Percentiles rank a stretch among this genome's conserved stretches.
Conservation (phyloP, 768 basidiomycete species). For the Leccinum imitatum region DNA sequence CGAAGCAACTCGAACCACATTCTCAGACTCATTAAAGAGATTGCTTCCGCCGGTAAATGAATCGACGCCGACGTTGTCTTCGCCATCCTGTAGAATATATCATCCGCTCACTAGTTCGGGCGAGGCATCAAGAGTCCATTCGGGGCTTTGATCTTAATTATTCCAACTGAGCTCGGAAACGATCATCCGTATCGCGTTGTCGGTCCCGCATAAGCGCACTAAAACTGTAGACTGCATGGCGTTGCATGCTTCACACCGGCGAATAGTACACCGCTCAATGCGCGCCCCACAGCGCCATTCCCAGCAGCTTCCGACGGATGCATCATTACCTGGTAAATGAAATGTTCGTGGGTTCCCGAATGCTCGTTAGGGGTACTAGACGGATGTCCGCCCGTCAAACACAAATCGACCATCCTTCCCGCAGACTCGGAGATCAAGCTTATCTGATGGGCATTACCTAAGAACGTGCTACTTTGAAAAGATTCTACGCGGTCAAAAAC, state of each 20-base stretch:
- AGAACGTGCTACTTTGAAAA: background rate
- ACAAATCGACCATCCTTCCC: background rate
- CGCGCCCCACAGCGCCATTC: slow-evolving; percentile 2
- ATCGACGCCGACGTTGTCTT: background rate
- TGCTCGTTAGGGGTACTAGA: slow-evolving; percentile 2
- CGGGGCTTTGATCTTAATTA: background rate
- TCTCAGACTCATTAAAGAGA: slow-evolving; percentile 15
- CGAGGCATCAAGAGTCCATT: background rate
- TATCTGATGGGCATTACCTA: slow-evolving; percentile 1
- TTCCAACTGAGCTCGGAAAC: background rate
- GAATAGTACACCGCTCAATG: slow-evolving; percentile 7
- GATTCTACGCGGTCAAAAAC: background rate
- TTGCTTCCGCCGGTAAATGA: background rate
- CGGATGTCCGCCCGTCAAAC: background rate
- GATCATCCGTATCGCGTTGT: background rate
- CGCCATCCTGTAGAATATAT: background rate
- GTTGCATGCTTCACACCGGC: background rate
- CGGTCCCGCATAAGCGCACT: slow-evolving; percentile 5
- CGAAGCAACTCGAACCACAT: slow-evolving; percentile 1
- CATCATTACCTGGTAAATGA: slow-evolving; percentile 4
- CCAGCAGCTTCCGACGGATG: background rate
- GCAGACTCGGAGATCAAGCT: background rate
- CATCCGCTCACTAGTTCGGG: background rate
- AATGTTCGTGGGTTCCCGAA: slow-evolving; percentile 2
- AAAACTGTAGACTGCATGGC: no score